phyloP scores from a whole-genome alignment of 2,329 filamentous ascomycete genomes.

The Biscogniauxia sp. region DNA sequence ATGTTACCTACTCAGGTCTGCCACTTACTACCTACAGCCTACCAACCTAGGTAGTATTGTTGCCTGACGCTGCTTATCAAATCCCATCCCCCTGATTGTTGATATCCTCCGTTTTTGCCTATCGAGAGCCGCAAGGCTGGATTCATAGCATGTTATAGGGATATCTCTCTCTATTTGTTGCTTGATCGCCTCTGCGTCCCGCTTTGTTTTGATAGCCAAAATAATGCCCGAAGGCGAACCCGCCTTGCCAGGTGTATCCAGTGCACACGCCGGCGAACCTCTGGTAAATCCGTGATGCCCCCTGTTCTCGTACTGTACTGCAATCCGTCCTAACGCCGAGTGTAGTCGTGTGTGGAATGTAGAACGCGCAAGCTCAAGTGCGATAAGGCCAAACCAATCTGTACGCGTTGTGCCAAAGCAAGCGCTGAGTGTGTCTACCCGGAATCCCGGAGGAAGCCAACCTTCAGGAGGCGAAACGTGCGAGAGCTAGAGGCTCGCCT shows the following conservation, averaged over 20 bases:
- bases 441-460: slow-evolving; percentile 82
- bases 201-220: slow-evolving; percentile 1
- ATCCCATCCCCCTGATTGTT: not conserved
- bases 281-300: slow-evolving; percentile 21
- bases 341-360: slow-evolving; percentile 50
- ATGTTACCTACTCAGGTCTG: no score
- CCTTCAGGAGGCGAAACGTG: slow-evolving; percentile 85
- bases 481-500: slow-evolving; percentile 85
- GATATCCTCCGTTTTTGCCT: not conserved
- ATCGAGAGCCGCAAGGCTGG: slow-evolving; percentile 5
- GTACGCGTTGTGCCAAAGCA: slow-evolving; percentile 73
- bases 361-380: slow-evolving; percentile 83
- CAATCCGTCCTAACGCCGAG: slow-evolving; percentile 15
- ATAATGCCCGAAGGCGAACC: slow-evolving; percentile 21
- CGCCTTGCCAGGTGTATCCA: slow-evolving; percentile 11
- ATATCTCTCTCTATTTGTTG: not conserved
- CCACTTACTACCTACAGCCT: no score
- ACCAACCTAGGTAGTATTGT: not conserved
- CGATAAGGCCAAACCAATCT: slow-evolving; percentile 76
- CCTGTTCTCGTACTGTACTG: slow-evolving; percentile 3
- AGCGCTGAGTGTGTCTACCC: slow-evolving; percentile 82
- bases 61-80: no score
- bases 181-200: not conserved
- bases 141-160: not conserved
- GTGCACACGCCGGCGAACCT: slow-evolving; percentile 20